Evolutionary conservation across 345 rosid genomes (phyloP).

Genomic region (Theobroma cacao): DNA sequence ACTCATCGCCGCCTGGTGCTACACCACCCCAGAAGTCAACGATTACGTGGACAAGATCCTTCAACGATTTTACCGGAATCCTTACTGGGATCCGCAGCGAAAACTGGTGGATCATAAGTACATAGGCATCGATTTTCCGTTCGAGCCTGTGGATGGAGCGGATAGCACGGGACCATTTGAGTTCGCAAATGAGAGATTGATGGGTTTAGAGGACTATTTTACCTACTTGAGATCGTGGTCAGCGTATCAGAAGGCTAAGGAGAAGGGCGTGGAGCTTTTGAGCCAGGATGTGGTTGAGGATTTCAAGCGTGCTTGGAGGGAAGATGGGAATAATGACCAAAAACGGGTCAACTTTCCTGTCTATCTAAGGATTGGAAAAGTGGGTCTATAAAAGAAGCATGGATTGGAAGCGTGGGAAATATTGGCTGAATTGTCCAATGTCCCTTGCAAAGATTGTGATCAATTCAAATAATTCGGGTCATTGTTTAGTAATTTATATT

Average conservation of each 20-base stretch:
- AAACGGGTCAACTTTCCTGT: conserved; percentile 35
- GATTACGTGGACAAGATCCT: conserved; percentile 49
- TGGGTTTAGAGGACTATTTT: conserved; percentile 43
- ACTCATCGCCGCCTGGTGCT: conserved; percentile 65
- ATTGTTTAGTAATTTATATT: no score
- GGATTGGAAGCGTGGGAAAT: neutral
- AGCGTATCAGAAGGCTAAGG: conserved; percentile 48
- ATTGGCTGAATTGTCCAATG: no score
- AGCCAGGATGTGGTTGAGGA: conserved; percentile 15
- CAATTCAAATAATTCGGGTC: no score
- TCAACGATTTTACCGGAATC: conserved; percentile 41
- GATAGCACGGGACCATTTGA: conserved; percentile 44
- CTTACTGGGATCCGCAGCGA: conserved; percentile 61
- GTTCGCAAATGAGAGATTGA: conserved; percentile 34
- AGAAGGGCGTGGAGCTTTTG: conserved; percentile 35
- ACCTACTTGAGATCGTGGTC: conserved; percentile 53
- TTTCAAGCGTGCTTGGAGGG: conserved; percentile 33
- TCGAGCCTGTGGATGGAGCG: conserved; percentile 41
- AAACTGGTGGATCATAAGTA: conserved; percentile 62
- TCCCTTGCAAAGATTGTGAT: no score
- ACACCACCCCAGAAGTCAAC: conserved; percentile 51
- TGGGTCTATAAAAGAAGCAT: neutral
- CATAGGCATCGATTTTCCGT: conserved; percentile 43
- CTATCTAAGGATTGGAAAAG: conserved; percentile 24
- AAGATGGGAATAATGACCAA: conserved; percentile 18